Conservation (phyloP, 257 asterid genomes). For the Solanum chilense region DNA sequence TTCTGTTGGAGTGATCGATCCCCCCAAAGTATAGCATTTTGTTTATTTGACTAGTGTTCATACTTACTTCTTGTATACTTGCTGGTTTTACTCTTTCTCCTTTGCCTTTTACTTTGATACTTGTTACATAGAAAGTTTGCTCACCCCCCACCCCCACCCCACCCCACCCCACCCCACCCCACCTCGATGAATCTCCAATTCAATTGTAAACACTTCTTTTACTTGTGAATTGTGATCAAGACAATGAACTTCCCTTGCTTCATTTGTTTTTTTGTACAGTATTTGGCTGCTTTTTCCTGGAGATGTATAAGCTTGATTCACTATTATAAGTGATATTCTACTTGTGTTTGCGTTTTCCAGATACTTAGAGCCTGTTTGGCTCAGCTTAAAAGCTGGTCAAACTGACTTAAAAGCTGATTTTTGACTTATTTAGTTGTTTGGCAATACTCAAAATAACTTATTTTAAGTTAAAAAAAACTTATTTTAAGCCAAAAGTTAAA, state of each 20-base stretch:
- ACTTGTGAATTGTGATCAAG: not conserved
- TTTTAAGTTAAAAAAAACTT: too few species aligned
- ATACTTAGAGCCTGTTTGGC: too few species aligned
- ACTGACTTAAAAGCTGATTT: too few species aligned
- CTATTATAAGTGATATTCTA: not conserved
- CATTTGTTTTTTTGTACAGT: not conserved
- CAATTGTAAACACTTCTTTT: not conserved
- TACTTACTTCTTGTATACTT: not conserved
- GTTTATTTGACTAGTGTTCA: not conserved
- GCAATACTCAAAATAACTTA: too few species aligned
- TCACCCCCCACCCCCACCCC: too few species aligned
- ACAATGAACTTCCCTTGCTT: not conserved
- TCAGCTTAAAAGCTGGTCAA: too few species aligned
- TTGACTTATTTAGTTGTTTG: too few species aligned
- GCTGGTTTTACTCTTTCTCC: not conserved
- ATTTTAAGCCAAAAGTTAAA: too few species aligned
- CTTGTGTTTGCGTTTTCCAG: not conserved
- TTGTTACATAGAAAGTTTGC: not conserved
- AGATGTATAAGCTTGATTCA: not conserved
- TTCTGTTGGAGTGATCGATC: conserved; percentile 42
- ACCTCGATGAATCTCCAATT: not conserved
- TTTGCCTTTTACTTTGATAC: not conserved
- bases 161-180: too few species aligned
- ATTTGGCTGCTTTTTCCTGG: not conserved
- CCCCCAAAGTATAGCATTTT: conserved; percentile 2